phyloP scores from a whole-genome alignment of 768 basidiomycete species.

The Tylopilus vinaceipallidus region DNA sequence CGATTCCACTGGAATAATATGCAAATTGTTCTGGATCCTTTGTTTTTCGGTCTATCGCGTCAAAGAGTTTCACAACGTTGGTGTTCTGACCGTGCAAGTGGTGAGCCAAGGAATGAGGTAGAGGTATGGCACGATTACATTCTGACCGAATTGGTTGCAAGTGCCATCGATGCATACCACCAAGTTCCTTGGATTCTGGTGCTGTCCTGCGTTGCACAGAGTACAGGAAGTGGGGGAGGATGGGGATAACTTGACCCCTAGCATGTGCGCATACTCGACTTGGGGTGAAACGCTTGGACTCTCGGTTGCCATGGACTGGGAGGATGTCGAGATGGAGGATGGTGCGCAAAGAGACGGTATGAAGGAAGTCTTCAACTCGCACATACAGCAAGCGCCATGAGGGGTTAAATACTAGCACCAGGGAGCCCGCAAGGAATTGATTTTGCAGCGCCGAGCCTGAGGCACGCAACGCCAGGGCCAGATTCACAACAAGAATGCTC shows the following conservation, averaged over 20 bases:
- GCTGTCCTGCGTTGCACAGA: constrained; percentile 8
- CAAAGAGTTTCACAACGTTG: neutral
- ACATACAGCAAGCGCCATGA: neutral
- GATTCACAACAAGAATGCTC: too few relatives aligned
- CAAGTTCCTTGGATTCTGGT: constrained; percentile 16
- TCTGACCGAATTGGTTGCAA: neutral
- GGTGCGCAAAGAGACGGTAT: too few relatives aligned
- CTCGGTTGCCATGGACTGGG: neutral
- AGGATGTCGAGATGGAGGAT: neutral
- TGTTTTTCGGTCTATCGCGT: too few relatives aligned
- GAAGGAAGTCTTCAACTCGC: neutral
- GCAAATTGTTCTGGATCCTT: too few relatives aligned
- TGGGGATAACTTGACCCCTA: neutral
- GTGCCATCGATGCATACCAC: neutral
- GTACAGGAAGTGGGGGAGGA: constrained; percentile 4
- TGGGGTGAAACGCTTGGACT: neutral
- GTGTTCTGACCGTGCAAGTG: neutral
- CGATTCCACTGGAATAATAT: too few relatives aligned
- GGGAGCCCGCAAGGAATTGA: neutral
- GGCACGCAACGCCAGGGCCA: too few relatives aligned
- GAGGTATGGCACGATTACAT: too few relatives aligned
- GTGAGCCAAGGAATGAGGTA: neutral
- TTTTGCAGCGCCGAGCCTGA: too few relatives aligned
- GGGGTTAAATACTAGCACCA: constrained; percentile 7
- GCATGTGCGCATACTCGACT: neutral